Base-by-base conservation (phyloP, 179 eudicot species). In the Actinidia arguta region DNA sequence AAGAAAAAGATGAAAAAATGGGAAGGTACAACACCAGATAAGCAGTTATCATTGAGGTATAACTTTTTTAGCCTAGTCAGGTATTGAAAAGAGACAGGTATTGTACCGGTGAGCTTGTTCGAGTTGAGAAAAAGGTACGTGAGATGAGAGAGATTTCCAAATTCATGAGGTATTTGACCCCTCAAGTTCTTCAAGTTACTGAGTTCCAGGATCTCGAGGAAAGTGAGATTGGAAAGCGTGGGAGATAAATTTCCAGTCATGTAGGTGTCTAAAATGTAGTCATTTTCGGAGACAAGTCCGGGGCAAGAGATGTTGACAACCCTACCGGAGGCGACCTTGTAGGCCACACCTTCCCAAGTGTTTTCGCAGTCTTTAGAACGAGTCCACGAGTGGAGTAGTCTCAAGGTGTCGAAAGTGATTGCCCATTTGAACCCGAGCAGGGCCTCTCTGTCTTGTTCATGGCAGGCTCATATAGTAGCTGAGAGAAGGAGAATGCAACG, bases 201-300 rank as follows among this genome's bases (percentile, higher is more conserved):
- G 54, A 95, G 90, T 59, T 94, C 95, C 7, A 95, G 92, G 51
- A 91, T 86, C 68, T 76, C 83, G 0, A 95, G 93, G 59, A 61
- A 85, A 0, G 94, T 71, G 68, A 95, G 91, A 79, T 94, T 94
- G 22, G 88, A 90, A 16, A 95, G 89, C 69, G 90, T 90, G 3
- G 97, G 94, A 1, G 98, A 94, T 20, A 95, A 83, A 1, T 90
- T 89, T 64, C 99, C 97, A 16, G 89, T 79, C 89, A 92, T 88
- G n/a, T 86, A 81, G 10, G 94, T 94, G 86, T 93, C 98, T 58
- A 91, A 14, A 36, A 91, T 86, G 86, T 81, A 87, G 80, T 91
- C 98, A 8, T 80, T 80, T 42, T 86, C 92, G 13, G 94, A 85
- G 68, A 58, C 44, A 20, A 88, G 89, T 25, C 98, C 95, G 1